Evolutionary conservation across 306 rosid species (phyloP).

Genomic region (Lotus japonicus): DNA sequence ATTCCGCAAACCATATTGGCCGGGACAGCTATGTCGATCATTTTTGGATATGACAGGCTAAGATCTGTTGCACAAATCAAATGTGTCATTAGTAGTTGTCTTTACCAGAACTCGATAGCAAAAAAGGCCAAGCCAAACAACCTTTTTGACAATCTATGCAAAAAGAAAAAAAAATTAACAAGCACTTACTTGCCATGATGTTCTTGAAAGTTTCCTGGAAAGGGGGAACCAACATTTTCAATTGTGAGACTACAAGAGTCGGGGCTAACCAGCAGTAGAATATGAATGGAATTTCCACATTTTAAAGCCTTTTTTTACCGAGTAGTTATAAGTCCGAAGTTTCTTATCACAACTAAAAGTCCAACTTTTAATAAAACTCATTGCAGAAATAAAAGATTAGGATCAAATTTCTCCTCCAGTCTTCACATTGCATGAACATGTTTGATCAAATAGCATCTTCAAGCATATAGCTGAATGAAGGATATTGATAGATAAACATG

Average conservation of each 20-base stretch:
- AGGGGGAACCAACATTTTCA: slow-evolving; percentile 20
- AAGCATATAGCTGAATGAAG: neutral
- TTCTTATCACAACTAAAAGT: neutral
- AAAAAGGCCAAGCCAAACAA: neutral
- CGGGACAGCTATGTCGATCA: slow-evolving; percentile 90
- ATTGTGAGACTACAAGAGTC: slow-evolving; percentile 9
- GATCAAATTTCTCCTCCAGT: neutral
- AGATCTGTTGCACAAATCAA: slow-evolving; percentile 54
- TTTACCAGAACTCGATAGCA: neutral
- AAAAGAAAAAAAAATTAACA: neutral
- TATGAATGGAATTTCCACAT: neutral
- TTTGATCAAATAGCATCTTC: neutral
- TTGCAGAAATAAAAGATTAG: neutral
- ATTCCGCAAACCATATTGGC: slow-evolving; percentile 84
- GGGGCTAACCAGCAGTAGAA: slow-evolving; percentile 9
- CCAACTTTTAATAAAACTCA: neutral
- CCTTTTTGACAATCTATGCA: neutral
- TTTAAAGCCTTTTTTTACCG: too few relatives aligned
- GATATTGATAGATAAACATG: neutral
- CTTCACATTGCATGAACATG: neutral
- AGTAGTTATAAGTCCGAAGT: neutral
- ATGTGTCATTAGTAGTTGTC: neutral
- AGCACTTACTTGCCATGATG: slow-evolving; percentile 83
- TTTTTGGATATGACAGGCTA: slow-evolving; percentile 79
- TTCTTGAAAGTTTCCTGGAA: slow-evolving; percentile 74